phyloP scores from a whole-genome alignment of 164 flowering plant genomes.

The Taxillus chinensis region DNA sequence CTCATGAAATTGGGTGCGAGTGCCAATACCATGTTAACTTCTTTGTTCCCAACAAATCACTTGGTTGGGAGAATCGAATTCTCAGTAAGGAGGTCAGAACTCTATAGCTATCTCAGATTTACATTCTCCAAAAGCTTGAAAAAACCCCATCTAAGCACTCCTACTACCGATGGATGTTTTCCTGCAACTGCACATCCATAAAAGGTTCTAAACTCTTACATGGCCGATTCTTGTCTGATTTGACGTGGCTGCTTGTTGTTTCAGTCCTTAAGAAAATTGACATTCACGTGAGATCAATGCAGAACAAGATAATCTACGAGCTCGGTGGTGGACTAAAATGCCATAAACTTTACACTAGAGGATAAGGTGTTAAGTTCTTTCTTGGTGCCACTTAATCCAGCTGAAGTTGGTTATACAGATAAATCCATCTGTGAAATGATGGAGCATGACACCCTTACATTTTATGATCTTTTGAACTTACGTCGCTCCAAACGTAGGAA shows the following conservation, averaged over 20 bases:
- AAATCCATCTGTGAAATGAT: constrained; percentile 6
- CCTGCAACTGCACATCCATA: constrained; percentile 43
- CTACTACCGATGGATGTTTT: constrained; percentile 34
- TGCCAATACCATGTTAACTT: constrained; percentile 57
- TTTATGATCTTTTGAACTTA: constrained; percentile 22
- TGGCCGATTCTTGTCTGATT: constrained; percentile 45
- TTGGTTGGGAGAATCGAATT: constrained; percentile 21
- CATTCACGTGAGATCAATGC: constrained; percentile 41
- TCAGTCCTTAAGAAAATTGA: constrained; percentile 37
- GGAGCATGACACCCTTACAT: constrained; percentile 16
- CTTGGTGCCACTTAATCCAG: constrained; percentile 18
- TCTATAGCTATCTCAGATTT: constrained; percentile 39
- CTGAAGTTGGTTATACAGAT: constrained; percentile 9
- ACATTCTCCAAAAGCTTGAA: constrained; percentile 56
- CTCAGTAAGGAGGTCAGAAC: constrained; percentile 27
- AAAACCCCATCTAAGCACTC: constrained; percentile 29
- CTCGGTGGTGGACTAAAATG: constrained; percentile 26
- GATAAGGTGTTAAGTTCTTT: constrained; percentile 27
- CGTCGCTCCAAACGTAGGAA: constrained; percentile 68
- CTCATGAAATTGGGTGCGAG: constrained; percentile 53
- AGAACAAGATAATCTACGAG: constrained; percentile 48
- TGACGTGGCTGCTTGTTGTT: constrained; percentile 69
- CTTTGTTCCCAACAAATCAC: constrained; percentile 25
- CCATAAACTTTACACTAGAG: constrained; percentile 40
- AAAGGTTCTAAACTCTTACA: constrained; percentile 33